Evolutionary conservation across 805 yeast genomes (phyloP), one percentile per base, ranked within the genome.

Genomic region (Yamadazyma phyllophila): DNA sequence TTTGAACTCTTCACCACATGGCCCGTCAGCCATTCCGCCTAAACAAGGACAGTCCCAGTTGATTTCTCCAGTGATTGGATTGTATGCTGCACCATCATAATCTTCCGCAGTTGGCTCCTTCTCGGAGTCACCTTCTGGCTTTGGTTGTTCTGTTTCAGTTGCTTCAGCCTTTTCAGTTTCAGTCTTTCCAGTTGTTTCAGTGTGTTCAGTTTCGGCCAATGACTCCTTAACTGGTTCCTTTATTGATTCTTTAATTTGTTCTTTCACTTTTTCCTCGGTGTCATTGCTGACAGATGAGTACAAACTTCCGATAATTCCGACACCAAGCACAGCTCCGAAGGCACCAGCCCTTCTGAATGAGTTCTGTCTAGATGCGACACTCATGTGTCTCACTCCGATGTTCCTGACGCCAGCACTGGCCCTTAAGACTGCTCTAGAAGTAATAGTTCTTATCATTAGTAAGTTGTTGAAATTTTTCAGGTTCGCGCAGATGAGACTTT

Each of bases 1-100:
- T 49, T 64, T 65, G 48, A 63, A 60, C 49, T 58, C 60, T 54
- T 64, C 60, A 26, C 99, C 99, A 71, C 99, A 94, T 45, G 99
- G 98, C 0, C 99, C 99, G 54, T 91, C 77, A 27, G 99, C 98
- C 97, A 94, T 89, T 35, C 99, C 99, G 29, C 98, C 99, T 41
- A 94, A 74, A 67, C 98, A 92, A n/a, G 99, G 98, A 67, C 99
- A 94, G 62, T 94, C 98, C 99, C 99, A 94, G 80, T 94, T 92
- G 69, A 94, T 94, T 65, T 92, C 98, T 26, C 99, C 99, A 2
- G 99, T 94, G 59, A 88, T 96, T 26, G 97, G 97, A 71, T 92
- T 81, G 69, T 81, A 92, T 3, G 98, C 97, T 32, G 89, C 86
- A 15, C 69, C 67, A 36, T 67, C 76, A 36, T 69, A 73, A 34